Conservation (phyloP, 2,329 filamentous ascomycete species). For the Scortechinia acanthostroma region DNA sequence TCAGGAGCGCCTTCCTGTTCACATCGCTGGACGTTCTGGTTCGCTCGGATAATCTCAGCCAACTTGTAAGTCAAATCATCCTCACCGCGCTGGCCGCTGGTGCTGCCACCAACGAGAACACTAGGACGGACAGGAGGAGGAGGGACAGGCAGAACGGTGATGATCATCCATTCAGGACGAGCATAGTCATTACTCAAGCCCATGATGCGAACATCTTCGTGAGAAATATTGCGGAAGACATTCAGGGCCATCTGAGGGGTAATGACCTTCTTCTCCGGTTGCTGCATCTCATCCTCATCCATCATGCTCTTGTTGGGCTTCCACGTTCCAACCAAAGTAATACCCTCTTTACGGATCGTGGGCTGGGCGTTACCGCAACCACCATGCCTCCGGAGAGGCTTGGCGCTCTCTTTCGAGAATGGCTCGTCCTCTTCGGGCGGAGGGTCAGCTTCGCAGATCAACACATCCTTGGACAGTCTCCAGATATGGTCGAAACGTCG, state of each 20-base stretch:
- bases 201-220: slow-evolving; percentile 76
- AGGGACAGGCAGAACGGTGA: slow-evolving; percentile 89
- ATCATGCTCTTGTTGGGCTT: slow-evolving; percentile 46
- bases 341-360: slow-evolving; percentile 76
- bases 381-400: slow-evolving; percentile 60
- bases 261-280: slow-evolving; percentile 74
- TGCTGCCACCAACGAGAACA: slow-evolving; percentile 91
- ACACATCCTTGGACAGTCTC: slow-evolving; percentile 84
- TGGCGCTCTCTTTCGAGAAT: slow-evolving; percentile 35
- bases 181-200: slow-evolving; percentile 92
- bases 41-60: slow-evolving; percentile 95
- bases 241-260: slow-evolving; percentile 78
- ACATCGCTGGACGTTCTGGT: slow-evolving; percentile 85
- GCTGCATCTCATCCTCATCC: slow-evolving; percentile 71
- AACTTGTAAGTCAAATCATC: slow-evolving; percentile 99
- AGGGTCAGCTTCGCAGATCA: slow-evolving; percentile 75
- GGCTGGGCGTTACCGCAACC: slow-evolving; percentile 91
- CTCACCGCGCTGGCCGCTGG: slow-evolving; percentile 86
- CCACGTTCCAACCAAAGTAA: slow-evolving; percentile 72
- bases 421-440: slow-evolving; percentile 51
- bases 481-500: slow-evolving; percentile 88
- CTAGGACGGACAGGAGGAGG: slow-evolving; percentile 92
- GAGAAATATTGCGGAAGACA: slow-evolving; percentile 78
- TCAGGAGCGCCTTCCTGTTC: slow-evolving; percentile 85
- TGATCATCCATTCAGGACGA: slow-evolving; percentile 94